A percentile compares a stretch with the other conserved stretches of the same genome.
phyloP scores from a whole-genome alignment of 2,329 filamentous ascomycete genomes.

The Hypoxylon sp. region DNA sequence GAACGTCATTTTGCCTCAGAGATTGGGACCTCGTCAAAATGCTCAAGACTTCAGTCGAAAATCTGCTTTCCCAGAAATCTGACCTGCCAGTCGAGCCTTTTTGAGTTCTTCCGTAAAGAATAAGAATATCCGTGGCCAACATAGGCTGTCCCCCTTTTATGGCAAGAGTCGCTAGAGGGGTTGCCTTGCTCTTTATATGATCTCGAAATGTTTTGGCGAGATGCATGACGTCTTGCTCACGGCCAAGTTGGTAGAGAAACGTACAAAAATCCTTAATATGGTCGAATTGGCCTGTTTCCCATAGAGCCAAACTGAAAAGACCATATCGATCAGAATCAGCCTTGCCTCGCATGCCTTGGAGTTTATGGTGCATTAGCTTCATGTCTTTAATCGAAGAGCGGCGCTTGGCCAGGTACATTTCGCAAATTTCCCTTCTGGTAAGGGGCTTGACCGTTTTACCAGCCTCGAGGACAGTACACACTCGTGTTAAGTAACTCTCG shows the following conservation, averaged over 20 bases:
- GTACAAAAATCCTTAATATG: slow-evolving; percentile 31
- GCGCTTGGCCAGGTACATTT: slow-evolving; percentile 39
- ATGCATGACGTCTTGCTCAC: slow-evolving; percentile 37
- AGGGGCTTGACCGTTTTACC: slow-evolving; percentile 26
- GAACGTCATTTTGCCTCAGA: slow-evolving; percentile 28
- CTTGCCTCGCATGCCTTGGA: background rate
- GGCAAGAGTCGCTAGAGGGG: slow-evolving; percentile 36
- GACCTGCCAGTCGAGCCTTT: slow-evolving; percentile 5
- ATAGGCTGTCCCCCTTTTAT: slow-evolving; percentile 36
- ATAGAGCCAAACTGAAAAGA: slow-evolving; percentile 31
- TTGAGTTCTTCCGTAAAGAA: slow-evolving; percentile 28
- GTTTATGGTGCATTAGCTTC: slow-evolving; percentile 2
- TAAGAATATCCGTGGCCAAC: slow-evolving; percentile 40
- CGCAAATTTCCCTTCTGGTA: slow-evolving; percentile 36
- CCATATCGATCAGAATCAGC: slow-evolving; percentile 21
- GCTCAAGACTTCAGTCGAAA: slow-evolving; percentile 34
- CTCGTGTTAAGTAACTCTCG: slow-evolving; percentile 30
- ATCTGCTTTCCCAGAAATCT: slow-evolving; percentile 39
- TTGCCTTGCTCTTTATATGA: slow-evolving; percentile 19
- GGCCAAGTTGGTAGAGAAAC: slow-evolving; percentile 40
- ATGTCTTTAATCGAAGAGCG: slow-evolving; percentile 24
- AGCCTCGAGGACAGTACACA: slow-evolving; percentile 39
- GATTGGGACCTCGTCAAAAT: slow-evolving; percentile 26
- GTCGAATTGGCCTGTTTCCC: slow-evolving; percentile 34
- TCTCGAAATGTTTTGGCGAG: slow-evolving; percentile 32